Evolutionary conservation across 2,329 filamentous ascomycete genomes (phyloP).

Genomic region (Fusarium sp.): DNA sequence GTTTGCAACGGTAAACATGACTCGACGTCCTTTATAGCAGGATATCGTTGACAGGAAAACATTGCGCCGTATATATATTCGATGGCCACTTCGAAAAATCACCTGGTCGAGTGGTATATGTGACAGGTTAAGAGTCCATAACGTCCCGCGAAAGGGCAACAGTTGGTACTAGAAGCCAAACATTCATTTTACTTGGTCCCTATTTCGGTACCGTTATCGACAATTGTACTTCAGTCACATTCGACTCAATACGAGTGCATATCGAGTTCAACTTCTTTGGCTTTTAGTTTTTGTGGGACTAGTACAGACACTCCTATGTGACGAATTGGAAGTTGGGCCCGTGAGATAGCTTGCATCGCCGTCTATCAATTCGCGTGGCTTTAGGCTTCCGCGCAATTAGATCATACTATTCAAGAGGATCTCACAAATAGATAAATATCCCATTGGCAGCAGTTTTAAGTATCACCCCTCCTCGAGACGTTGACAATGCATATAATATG

Average conservation of each 20-base stretch:
- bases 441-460: background rate
- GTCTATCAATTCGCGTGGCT: conserved; percentile 29
- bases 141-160: background rate
- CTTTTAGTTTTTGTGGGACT: background rate
- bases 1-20: background rate
- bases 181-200: background rate
- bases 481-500: conserved; percentile 11
- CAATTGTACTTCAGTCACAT: conserved; percentile 10
- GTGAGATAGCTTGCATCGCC: conserved; percentile 16
- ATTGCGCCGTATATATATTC: background rate
- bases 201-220: background rate
- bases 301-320: conserved; percentile 6
- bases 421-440: background rate
- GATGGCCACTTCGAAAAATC: background rate
- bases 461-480: background rate
- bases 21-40: background rate
- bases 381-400: conserved; percentile 29
- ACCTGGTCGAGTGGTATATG: conserved; percentile 5
- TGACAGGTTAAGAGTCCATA: conserved; percentile 21
- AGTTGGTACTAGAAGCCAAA: background rate
- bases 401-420: background rate
- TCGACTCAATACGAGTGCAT: conserved; percentile 9
- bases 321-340: conserved; percentile 5
- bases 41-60: background rate
- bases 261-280: background rate